These are phyloP conservation scores for Sporothrix sp. DNA, from an alignment of 2,329 filamentous ascomycete species.

Conservation along the genomic window DNA sequence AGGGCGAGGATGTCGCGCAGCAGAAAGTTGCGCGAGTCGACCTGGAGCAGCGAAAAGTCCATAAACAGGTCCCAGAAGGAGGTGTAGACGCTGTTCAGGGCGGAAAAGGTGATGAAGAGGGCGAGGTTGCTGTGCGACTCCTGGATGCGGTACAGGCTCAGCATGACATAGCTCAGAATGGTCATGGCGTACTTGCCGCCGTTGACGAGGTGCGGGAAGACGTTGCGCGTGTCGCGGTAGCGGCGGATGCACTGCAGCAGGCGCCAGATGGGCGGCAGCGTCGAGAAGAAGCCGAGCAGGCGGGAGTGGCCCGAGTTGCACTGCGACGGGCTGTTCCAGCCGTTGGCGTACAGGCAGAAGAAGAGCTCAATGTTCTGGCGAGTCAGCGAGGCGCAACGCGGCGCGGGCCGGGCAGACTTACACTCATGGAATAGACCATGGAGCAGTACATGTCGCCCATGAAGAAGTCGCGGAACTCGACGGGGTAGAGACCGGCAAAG, in stretches of 20 bases:
- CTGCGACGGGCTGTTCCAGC: constrained; percentile 61
- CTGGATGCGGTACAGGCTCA: constrained; percentile 77
- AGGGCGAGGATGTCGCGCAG: constrained; percentile 73
- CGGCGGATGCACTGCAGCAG: constrained; percentile 83
- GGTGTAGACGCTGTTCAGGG: constrained; percentile 74
- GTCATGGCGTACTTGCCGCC: constrained; percentile 84
- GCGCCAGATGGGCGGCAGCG: constrained; percentile 81
- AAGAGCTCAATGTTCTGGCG: constrained; percentile 87
- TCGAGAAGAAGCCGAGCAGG: constrained; percentile 73
- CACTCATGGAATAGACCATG: constrained; percentile 77
- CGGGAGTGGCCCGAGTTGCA: constrained; percentile 85
- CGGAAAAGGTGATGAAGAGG: constrained; percentile 69
- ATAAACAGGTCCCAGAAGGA: constrained; percentile 91
- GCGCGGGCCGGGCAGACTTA: constrained; percentile 48
- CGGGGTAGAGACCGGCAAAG: constrained; percentile 77
- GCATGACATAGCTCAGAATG: constrained; percentile 63
- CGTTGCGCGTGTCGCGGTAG: constrained; percentile 75
- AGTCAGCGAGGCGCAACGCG: too few species aligned
- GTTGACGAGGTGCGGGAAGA: constrained; percentile 89
- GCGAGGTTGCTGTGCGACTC: constrained; percentile 47
- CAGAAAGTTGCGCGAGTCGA: constrained; percentile 54
- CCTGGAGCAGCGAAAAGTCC: constrained; percentile 89
- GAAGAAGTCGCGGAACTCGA: constrained; percentile 97
- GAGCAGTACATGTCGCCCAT: constrained; percentile 97
- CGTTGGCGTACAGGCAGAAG: constrained; percentile 81